These are phyloP conservation scores for Chrysanthemum seticuspe DNA, from an alignment of 129 eudicot species.

Conservation along the genomic window DNA sequence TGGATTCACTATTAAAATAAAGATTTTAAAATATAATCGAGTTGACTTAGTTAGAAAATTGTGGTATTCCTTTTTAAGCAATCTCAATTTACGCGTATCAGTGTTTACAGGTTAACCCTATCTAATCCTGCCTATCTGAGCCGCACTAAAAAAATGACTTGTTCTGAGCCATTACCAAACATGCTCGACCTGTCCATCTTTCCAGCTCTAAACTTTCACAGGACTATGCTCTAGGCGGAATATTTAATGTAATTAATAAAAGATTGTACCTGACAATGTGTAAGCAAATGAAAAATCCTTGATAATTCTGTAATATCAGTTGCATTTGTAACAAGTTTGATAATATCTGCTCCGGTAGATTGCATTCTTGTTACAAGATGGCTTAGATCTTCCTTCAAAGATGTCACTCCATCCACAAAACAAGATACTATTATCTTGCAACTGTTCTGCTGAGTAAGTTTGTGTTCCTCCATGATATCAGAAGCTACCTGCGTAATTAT, in stretches of 20 bases:
- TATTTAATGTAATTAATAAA: not conserved
- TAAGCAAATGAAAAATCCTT: constrained; percentile 55
- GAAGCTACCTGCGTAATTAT: constrained; percentile 53
- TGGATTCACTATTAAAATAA: not conserved
- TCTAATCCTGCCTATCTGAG: too few relatives aligned
- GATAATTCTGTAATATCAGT: constrained; percentile 57
- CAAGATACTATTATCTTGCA: constrained; percentile 72
- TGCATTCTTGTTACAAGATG: constrained; percentile 59
- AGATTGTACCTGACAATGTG: constrained; percentile 58
- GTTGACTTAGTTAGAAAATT: not conserved
- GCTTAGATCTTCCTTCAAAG: constrained; percentile 54
- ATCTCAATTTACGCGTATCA: too few relatives aligned
- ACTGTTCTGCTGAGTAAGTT: constrained; percentile 30
- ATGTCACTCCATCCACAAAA: constrained; percentile 42
- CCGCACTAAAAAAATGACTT: too few relatives aligned
- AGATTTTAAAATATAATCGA: not conserved
- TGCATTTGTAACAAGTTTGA: constrained; percentile 55
- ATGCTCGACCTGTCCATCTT: too few relatives aligned
- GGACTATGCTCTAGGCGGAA: too few relatives aligned
- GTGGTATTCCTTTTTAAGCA: too few relatives aligned
- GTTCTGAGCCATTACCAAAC: too few relatives aligned
- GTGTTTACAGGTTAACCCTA: too few relatives aligned
- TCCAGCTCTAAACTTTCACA: too few relatives aligned
- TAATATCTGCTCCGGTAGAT: constrained; percentile 73
- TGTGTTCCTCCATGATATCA: constrained; percentile 43